Percentiles rank a stretch among this genome's conserved stretches.
These are phyloP conservation scores for Recurvomyces mirabilis DNA, from an alignment of 495 filamentous ascomycete genomes.

Conservation along the genomic window DNA sequence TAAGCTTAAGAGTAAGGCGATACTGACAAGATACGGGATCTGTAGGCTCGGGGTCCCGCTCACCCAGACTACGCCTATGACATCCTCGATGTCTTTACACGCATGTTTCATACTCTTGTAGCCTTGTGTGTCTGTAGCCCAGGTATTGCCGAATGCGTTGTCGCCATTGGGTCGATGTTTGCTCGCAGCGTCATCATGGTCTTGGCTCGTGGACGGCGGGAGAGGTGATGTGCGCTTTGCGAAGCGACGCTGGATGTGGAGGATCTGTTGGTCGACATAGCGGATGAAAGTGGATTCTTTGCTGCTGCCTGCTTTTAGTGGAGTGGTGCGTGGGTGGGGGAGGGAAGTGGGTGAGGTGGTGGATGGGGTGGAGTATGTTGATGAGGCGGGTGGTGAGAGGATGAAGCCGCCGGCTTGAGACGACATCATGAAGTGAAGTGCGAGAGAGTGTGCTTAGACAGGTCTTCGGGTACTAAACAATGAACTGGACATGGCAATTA, in stretches of 20 bases:
- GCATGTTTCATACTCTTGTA: slow-evolving; percentile 61
- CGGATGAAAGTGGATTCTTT: slow-evolving; percentile 69
- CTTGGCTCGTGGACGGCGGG: not conserved
- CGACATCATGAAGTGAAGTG: not conserved
- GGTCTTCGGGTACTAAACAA: no score
- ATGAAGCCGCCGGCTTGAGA: slow-evolving; percentile 12
- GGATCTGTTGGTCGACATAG: slow-evolving; percentile 52
- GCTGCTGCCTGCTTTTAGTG: slow-evolving; percentile 55
- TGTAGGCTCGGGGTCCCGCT: slow-evolving; percentile 74
- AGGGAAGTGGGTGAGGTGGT: slow-evolving; percentile 38
- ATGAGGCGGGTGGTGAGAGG: slow-evolving; percentile 29
- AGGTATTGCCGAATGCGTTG: slow-evolving; percentile 26
- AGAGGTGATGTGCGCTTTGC: slow-evolving; percentile 54
- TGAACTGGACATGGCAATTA: not conserved
- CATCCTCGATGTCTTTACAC: slow-evolving; percentile 53
- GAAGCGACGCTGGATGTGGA: slow-evolving; percentile 56
- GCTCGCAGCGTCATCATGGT: not conserved
- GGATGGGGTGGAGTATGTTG: slow-evolving; percentile 47
- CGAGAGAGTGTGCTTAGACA: no score
- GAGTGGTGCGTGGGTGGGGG: slow-evolving; percentile 51
- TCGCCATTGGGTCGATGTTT: slow-evolving; percentile 20
- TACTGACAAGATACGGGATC: slow-evolving; percentile 65
- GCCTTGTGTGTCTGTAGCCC: slow-evolving; percentile 38
- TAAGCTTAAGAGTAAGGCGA: slow-evolving; percentile 56
- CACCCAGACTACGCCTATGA: slow-evolving; percentile 72